Percentiles rank a stretch among this genome's conserved stretches.
Evolutionary conservation across 2,329 filamentous ascomycete genomes (phyloP).

Genomic region (Rasamsonia emersonii): DNA sequence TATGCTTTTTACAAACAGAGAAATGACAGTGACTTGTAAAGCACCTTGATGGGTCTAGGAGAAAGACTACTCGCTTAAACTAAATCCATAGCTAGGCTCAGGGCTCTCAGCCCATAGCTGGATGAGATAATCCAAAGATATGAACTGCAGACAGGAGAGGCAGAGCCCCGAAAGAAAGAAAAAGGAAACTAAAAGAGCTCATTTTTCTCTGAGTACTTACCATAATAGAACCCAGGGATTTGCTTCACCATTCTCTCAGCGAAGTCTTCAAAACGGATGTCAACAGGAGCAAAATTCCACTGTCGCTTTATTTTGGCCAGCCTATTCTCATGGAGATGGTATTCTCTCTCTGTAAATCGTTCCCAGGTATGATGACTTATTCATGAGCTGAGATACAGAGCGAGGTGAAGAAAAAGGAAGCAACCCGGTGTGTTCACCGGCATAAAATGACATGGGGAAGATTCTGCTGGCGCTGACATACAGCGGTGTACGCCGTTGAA

Average conservation of each 20-base stretch:
- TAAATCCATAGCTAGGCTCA: too few relatives aligned
- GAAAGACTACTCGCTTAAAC: neutral
- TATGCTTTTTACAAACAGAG: neutral
- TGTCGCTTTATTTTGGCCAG: neutral
- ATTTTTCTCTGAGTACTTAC: constrained; percentile 3
- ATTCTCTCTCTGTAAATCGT: too few relatives aligned
- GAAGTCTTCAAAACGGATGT: constrained; percentile 1
- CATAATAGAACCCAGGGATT: constrained; percentile 11
- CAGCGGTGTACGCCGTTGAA: too few relatives aligned
- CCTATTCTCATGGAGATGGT: neutral
- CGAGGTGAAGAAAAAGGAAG: too few relatives aligned
- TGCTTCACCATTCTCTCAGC: constrained; percentile 6
- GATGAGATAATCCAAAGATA: neutral
- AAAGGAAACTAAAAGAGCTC: neutral
- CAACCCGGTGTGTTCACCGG: too few relatives aligned
- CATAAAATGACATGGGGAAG: too few relatives aligned
- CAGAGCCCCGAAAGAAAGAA: neutral
- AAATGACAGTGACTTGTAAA: neutral
- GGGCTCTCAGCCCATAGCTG: too few relatives aligned
- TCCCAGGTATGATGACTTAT: too few relatives aligned
- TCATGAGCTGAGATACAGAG: too few relatives aligned
- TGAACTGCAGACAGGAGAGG: neutral
- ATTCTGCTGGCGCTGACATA: too few relatives aligned
- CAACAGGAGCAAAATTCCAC: neutral
- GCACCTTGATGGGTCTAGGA: neutral